Percentiles rank a stretch among this genome's conserved stretches.
These are phyloP conservation scores for Suaeda aralocaspica DNA, from an alignment of 148 eudicot genomes.

Conservation along the genomic window DNA sequence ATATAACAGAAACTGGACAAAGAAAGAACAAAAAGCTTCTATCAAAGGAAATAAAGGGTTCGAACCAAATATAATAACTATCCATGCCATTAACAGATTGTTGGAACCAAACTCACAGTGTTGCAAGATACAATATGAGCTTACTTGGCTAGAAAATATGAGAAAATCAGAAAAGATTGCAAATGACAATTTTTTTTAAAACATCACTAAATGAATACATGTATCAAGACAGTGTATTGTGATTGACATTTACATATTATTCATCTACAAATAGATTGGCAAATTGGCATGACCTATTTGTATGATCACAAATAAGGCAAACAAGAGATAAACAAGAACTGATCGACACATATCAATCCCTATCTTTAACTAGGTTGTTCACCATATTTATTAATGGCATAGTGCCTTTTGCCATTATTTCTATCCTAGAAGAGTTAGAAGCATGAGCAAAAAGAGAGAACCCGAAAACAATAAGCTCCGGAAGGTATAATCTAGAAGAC, in stretches of 20 bases:
- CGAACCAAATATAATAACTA: too few relatives aligned
- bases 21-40: too few relatives aligned
- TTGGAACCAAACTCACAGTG: neutral
- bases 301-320: neutral
- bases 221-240: slow-evolving; percentile 14
- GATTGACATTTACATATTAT: slow-evolving; percentile 9
- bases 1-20: too few relatives aligned
- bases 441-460: slow-evolving; percentile 84
- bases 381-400: slow-evolving; percentile 81
- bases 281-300: neutral
- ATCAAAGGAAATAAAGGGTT: too few relatives aligned
- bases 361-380: slow-evolving; percentile 64
- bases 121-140: neutral
- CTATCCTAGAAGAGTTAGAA: slow-evolving; percentile 82
- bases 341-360: slow-evolving; percentile 41
- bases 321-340: neutral
- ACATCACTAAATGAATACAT: slow-evolving; percentile 3
- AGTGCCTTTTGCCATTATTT: slow-evolving; percentile 95
- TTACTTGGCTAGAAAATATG: neutral
- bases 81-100: neutral
- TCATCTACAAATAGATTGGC: slow-evolving; percentile 17
- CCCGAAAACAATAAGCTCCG: slow-evolving; percentile 76
- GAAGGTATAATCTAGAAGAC: slow-evolving; percentile 85
- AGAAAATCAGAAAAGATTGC: neutral
- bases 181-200: neutral